phyloP scores from a whole-genome alignment of 192 early-diverging fungal species.

The Entomortierella lignicola region DNA sequence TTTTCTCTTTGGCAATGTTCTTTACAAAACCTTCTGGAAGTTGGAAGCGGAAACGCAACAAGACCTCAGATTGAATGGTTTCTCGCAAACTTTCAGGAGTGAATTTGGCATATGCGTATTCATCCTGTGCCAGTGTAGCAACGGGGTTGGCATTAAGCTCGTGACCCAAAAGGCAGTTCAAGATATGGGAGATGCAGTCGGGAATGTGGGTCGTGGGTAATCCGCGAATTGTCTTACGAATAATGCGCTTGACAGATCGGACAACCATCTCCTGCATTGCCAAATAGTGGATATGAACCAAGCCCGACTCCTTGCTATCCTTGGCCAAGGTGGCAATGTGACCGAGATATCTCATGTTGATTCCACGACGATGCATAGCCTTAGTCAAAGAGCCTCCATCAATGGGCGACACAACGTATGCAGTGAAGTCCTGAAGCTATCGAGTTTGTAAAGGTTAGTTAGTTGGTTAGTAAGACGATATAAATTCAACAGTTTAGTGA shows the following conservation, averaged over 20 bases:
- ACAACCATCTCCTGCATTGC: constrained; percentile 89
- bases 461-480: constrained; percentile 11
- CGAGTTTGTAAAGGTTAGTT: background rate
- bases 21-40: constrained; percentile 68
- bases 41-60: constrained; percentile 79
- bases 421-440: constrained; percentile 69
- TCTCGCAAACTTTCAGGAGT: constrained; percentile 71
- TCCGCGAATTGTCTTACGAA: constrained; percentile 73
- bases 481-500: too few relatives aligned
- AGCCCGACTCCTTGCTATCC: constrained; percentile 61
- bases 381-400: constrained; percentile 82
- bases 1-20: constrained; percentile 58
- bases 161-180: constrained; percentile 83
- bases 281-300: constrained; percentile 71
- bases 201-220: constrained; percentile 68
- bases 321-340: constrained; percentile 75
- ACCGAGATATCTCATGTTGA: constrained; percentile 98
- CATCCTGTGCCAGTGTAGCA: constrained; percentile 56
- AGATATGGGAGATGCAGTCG: constrained; percentile 80
- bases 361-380: constrained; percentile 91
- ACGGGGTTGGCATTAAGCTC: constrained; percentile 68
- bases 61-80: constrained; percentile 72
- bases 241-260: constrained; percentile 86
- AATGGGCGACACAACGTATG: constrained; percentile 79
- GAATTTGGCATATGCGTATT: constrained; percentile 63